Evolutionary conservation across 2,329 filamentous ascomycete species (phyloP).

Genomic region (Chaetomium sp.): DNA sequence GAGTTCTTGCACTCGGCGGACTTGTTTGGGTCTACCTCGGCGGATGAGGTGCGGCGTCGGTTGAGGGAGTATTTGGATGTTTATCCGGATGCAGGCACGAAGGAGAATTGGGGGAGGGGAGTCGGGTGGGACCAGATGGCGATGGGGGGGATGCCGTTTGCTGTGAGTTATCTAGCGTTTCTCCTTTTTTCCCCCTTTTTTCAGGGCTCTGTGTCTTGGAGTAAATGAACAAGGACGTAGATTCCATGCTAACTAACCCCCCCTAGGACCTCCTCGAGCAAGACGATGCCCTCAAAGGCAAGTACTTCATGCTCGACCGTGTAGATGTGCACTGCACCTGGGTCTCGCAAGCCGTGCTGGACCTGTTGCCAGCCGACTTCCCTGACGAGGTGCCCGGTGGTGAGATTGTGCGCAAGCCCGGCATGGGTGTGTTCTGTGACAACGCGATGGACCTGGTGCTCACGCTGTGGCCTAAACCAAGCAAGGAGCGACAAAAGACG

Average conservation of each 20-base stretch:
- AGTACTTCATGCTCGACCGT: conserved; percentile 63
- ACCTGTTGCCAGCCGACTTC: conserved; percentile 46
- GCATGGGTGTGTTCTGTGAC: conserved; percentile 64
- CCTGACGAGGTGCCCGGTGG: conserved; percentile 52
- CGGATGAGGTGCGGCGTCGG: conserved; percentile 48
- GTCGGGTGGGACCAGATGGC: conserved; percentile 65
- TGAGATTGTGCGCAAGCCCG: conserved; percentile 54
- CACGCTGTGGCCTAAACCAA: conserved; percentile 51
- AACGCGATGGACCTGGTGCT: conserved; percentile 62
- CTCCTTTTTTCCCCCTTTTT: neutral
- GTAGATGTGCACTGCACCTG: conserved; percentile 65
- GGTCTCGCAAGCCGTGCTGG: conserved; percentile 58
- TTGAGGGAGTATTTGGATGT: conserved; percentile 44
- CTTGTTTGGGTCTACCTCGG: conserved; percentile 52
- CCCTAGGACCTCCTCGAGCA: conserved; percentile 47
- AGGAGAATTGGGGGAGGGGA: conserved; percentile 56
- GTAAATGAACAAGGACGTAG: neutral
- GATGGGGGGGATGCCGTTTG: conserved; percentile 59
- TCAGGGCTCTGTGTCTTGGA: neutral
- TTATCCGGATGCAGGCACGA: conserved; percentile 46
- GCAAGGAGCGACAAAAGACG: conserved; percentile 42
- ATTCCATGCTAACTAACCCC: neutral
- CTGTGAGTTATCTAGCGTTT: conserved; percentile 37
- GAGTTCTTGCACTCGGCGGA: conserved; percentile 61
- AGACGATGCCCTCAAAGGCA: conserved; percentile 44